Evolutionary conservation across 2,329 filamentous ascomycete genomes (phyloP).

Genomic region (Fusarium sp.): DNA sequence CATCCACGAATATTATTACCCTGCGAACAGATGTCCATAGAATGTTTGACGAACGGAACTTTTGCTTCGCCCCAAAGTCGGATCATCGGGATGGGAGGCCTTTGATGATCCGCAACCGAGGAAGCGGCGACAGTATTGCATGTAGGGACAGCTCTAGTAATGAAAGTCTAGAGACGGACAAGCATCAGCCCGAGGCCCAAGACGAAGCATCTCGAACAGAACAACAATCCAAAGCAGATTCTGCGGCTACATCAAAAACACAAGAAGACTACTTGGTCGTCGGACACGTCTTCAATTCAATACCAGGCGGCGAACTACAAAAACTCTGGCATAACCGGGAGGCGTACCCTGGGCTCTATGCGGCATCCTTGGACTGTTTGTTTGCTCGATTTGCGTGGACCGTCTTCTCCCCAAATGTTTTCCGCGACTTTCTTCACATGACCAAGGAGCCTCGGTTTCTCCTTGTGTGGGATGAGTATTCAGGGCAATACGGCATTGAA

Average conservation of each 20-base stretch:
- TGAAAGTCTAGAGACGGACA: neutral
- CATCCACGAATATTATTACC: neutral
- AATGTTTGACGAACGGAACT: neutral
- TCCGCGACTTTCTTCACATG: constrained; percentile 9
- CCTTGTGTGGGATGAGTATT: neutral
- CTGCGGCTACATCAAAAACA: neutral
- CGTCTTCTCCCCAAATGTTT: constrained; percentile 6
- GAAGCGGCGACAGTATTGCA: neutral
- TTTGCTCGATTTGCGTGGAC: constrained; percentile 15
- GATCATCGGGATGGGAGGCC: neutral
- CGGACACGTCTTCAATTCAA: neutral
- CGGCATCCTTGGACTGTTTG: constrained; percentile 2
- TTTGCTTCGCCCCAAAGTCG: neutral
- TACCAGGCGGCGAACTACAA: neutral
- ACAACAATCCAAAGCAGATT: neutral
- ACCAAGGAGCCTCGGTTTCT: neutral
- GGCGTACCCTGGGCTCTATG: neutral
- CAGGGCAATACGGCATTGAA: neutral
- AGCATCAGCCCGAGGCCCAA: neutral
- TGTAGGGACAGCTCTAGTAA: too few species aligned
- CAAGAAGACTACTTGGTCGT: neutral
- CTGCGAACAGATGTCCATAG: neutral
- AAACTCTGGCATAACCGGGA: neutral
- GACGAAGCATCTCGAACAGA: neutral
- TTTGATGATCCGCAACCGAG: neutral